phyloP scores from a whole-genome alignment of 352 stramenopile genomes.

The Phytophthora tentaculata region DNA sequence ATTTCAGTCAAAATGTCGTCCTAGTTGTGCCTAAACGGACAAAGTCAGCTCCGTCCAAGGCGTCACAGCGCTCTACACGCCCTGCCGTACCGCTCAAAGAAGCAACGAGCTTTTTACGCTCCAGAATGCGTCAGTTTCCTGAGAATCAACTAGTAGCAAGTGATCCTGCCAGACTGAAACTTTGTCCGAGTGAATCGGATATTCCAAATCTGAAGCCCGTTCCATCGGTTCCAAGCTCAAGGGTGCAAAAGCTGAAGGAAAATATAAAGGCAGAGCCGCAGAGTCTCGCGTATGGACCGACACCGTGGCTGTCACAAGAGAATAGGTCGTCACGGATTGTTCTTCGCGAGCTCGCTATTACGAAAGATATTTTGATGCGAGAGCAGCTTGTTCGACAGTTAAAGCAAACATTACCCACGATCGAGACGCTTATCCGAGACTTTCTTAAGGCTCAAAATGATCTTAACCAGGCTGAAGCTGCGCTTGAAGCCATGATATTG shows the following conservation, averaged over 20 bases:
- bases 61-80: conserved; percentile 2
- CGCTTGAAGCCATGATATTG: conserved; percentile 20
- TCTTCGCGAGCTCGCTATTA: conserved; percentile 54
- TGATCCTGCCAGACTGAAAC: too few relatives aligned
- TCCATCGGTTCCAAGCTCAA: conserved; percentile 4
- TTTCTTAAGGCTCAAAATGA: conserved; percentile 36
- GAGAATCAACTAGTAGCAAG: too few relatives aligned
- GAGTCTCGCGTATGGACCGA: background rate
- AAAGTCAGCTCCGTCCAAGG: conserved; percentile 15
- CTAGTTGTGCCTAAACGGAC: conserved; percentile 21
- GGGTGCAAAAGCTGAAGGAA: background rate
- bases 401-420: conserved; percentile 22
- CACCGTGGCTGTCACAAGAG: conserved; percentile 23
- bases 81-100: conserved; percentile 26
- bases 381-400: conserved; percentile 63
- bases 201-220: conserved; percentile 11
- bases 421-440: conserved; percentile 42
- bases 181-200: conserved; percentile 23
- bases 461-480: conserved; percentile 21
- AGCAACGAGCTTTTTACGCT: conserved; percentile 22
- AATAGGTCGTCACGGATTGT: conserved; percentile 44
- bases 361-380: conserved; percentile 66
- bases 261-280: background rate
- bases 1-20: conserved; percentile 30
- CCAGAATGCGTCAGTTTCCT: conserved; percentile 26